Percentiles rank a stretch among this genome's conserved stretches.
phyloP scores from a whole-genome alignment of 805 yeast genomes.

The Ogataea salicorniae region DNA sequence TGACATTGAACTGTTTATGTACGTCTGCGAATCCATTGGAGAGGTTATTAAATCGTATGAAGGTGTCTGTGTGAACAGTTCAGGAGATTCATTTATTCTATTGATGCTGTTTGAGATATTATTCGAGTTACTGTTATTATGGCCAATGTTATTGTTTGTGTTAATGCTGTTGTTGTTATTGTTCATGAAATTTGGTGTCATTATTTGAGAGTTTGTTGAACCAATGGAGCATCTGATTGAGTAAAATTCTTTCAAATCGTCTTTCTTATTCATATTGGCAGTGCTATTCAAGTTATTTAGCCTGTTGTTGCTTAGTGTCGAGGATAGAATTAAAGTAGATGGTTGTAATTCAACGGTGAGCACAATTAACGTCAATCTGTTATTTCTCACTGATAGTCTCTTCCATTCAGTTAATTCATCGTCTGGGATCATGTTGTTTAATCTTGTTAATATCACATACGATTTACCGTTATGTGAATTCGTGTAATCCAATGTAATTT shows the following conservation, averaged over 20 bases:
- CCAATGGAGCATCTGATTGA: conserved; percentile 23
- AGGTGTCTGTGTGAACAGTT: conserved; percentile 22
- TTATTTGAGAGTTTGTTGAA: conserved; percentile 24
- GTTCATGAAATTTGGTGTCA: conserved; percentile 13
- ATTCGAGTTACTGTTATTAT: conserved; percentile 1
- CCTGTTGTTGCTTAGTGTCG: conserved; percentile 11
- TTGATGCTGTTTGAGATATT: conserved; percentile 2
- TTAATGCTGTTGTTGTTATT: background rate
- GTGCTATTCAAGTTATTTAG: background rate
- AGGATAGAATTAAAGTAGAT: conserved; percentile 38
- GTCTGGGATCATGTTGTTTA: conserved; percentile 72
- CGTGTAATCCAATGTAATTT: conserved; percentile 44
- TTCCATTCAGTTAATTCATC: conserved; percentile 81
- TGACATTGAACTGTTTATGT: no score
- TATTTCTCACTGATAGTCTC: conserved; percentile 53
- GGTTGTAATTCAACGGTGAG: conserved; percentile 57
- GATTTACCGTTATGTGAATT: conserved; percentile 45
- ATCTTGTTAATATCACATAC: conserved; percentile 61
- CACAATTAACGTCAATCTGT: conserved; percentile 58
- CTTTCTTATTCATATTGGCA: conserved; percentile 6
- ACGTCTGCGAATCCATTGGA: conserved; percentile 17
- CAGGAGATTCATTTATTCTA: conserved; percentile 26
- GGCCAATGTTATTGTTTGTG: conserved; percentile 5
- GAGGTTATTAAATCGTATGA: conserved; percentile 24
- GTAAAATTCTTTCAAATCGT: conserved; percentile 17